These are phyloP conservation scores for Aspergillus neotritici DNA, from an alignment of 2,329 filamentous ascomycete genomes.

Conservation along the genomic window DNA sequence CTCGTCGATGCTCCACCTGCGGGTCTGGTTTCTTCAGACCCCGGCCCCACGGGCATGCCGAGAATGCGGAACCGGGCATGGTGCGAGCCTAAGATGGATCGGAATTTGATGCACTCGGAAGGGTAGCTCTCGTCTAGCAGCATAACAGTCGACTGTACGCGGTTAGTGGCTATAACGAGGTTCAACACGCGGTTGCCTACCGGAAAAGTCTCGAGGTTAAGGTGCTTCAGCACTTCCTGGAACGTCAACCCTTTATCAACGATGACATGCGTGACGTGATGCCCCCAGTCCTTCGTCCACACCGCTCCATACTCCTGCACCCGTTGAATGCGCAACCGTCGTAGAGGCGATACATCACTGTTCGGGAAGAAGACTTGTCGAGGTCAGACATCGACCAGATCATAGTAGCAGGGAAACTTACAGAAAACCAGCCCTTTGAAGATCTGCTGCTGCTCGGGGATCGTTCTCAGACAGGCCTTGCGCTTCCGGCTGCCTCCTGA, in stretches of 20 bases:
- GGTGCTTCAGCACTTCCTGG: conserved; percentile 54
- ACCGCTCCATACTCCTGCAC: conserved; percentile 68
- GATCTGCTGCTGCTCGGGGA: conserved; percentile 52
- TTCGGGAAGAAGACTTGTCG: conserved; percentile 68
- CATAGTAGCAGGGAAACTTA: conserved; percentile 20
- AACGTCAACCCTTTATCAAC: conserved; percentile 66
- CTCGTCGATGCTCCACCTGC: conserved; percentile 1
- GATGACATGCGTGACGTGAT: conserved; percentile 67
- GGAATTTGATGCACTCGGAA: conserved; percentile 60
- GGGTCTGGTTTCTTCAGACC: conserved; percentile 10
- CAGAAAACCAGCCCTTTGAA: conserved; percentile 60
- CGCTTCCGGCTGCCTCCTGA: conserved; percentile 22
- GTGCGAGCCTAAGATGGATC: conserved; percentile 53
- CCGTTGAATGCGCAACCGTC: conserved; percentile 67
- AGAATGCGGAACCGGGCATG: conserved; percentile 47
- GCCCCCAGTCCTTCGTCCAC: conserved; percentile 57
- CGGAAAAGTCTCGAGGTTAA: conserved; percentile 48
- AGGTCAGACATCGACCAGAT: conserved; percentile 2
- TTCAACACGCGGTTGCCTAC: conserved; percentile 20
- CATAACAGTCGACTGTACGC: conserved; percentile 23
- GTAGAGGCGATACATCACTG: conserved; percentile 62
- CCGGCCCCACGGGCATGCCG: conserved; percentile 13
- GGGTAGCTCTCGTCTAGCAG: conserved; percentile 67
- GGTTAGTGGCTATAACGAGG: conserved; percentile 11
- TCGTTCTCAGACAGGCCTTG: conserved; percentile 38